Evolutionary conservation across 2,329 filamentous ascomycete genomes (phyloP).

Genomic region (Colletotrichum liaoningense): DNA sequence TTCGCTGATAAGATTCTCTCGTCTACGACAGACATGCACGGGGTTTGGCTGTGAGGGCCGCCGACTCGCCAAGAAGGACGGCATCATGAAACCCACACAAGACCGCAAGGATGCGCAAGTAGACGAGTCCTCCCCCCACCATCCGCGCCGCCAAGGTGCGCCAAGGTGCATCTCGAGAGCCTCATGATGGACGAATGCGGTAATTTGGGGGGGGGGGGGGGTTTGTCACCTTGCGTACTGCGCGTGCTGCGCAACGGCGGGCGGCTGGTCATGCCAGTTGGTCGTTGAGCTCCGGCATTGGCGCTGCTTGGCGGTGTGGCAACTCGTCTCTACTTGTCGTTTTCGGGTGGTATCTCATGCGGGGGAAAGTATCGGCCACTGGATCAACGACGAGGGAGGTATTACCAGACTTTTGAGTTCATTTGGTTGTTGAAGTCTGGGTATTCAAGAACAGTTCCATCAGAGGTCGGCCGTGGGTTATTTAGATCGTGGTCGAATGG

Average conservation of each 20-base stretch:
- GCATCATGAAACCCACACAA: constrained; percentile 32
- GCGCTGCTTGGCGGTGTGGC: constrained; percentile 27
- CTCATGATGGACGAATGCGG: neutral
- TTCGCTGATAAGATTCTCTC: neutral
- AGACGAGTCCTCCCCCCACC: neutral
- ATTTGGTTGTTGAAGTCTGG: neutral
- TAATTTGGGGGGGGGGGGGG: neutral
- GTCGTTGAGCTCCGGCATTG: constrained; percentile 14
- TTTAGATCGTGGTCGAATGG: no score
- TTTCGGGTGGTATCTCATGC: constrained; percentile 21
- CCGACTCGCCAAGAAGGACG: constrained; percentile 7
- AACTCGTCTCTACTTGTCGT: constrained; percentile 26
- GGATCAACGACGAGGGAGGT: no score
- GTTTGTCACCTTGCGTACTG: neutral
- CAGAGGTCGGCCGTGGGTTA: no score
- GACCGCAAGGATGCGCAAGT: constrained; percentile 19
- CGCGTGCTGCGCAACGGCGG: neutral
- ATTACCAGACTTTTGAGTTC: no score
- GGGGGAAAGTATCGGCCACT: neutral
- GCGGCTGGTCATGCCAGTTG: constrained; percentile 25
- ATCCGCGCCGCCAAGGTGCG: constrained; percentile 28
- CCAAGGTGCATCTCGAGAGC: constrained; percentile 20
- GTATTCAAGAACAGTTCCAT: neutral
- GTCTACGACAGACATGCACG: neutral
- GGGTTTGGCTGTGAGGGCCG: neutral